Base-by-base conservation (phyloP, 306 rosid genomes). In the Comarum palustre region DNA sequence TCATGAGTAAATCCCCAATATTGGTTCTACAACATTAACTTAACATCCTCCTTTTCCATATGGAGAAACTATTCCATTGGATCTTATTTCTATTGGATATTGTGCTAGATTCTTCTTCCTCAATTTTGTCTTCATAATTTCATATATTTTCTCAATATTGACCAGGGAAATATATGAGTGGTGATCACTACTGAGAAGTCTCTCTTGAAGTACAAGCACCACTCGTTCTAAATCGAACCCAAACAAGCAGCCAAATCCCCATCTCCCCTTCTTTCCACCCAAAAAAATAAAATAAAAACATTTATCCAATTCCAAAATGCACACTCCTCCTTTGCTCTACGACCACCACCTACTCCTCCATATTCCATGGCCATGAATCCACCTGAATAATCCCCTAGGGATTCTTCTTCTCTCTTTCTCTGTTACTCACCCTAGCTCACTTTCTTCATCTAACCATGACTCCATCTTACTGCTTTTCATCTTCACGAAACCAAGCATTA, bases 351-450 rank as follows among this genome's bases (percentile, higher is more conserved):
- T 62, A 3, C 36, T 29, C 39, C 9, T 77, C 59, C 75, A 68
- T 78, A 78, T 69, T 77, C 91, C 88, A 90, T 82, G 85, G 78
- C 83, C 78, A 77, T 75, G 73, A 83, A 79, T 85, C 86, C 76
- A 52, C 74, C 74, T 52, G 85, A 83, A 86, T 93, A 86, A 90
- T 79, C 62, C 79, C 69, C 5, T 52, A 13, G 19, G 65, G 22
- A 71, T 63, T 87, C 72, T 36, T 19, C 42, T 13, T 41, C 45
- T 20, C 54, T 32, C 59, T 25, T 16, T 13, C 68, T 19, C 31
- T n/a, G 5, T 48, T 48, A 48, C 50, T 52, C 77, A 50, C 36
- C 20, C 39, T 13, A 27, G 20, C n/a, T n/a, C 51, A 22, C 32
- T 66, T 14, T 31, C 78, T 67, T 6, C 71, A 8, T 46, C 55